phyloP scores from a whole-genome alignment of 2,329 filamentous ascomycete genomes.

The Zymoseptoria passerinii region DNA sequence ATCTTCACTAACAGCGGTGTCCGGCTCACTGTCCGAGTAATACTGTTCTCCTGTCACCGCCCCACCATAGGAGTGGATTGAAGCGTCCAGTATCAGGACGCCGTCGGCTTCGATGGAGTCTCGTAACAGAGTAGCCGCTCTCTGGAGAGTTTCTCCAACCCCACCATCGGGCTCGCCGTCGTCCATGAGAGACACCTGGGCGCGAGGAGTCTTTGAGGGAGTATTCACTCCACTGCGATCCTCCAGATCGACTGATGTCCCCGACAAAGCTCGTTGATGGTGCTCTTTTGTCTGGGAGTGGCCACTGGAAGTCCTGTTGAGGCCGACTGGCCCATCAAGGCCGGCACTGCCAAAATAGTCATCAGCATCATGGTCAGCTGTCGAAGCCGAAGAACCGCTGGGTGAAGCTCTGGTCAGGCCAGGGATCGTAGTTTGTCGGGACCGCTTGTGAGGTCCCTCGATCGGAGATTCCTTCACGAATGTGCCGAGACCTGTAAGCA shows the following conservation, averaged over 20 bases:
- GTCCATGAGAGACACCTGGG: slow-evolving; percentile 4
- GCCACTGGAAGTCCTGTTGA: not conserved
- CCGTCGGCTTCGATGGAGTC: slow-evolving; percentile 41
- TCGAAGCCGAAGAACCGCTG: not conserved
- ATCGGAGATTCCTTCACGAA: slow-evolving; percentile 27
- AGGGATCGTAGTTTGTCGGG: not conserved
- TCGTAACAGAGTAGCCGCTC: slow-evolving; percentile 41
- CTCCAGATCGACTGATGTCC: not conserved
- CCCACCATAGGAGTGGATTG: slow-evolving; percentile 15
- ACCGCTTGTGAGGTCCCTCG: not conserved
- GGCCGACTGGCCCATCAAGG: not conserved
- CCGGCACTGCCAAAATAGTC: not conserved
- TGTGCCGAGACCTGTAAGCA: slow-evolving; percentile 46
- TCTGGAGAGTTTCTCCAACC: slow-evolving; percentile 31
- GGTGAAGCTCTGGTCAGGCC: not conserved
- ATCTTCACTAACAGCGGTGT: not conserved
- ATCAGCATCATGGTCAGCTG: not conserved
- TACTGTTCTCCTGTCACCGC: not conserved
- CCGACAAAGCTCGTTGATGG: not conserved
- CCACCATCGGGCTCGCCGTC: slow-evolving; percentile 3
- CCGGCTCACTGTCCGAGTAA: not conserved
- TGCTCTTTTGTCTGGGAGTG: not conserved
- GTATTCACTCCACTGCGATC: not conserved
- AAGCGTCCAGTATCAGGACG: slow-evolving; percentile 35
- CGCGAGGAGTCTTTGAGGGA: not conserved